Conservation (phyloP, 2,329 filamentous ascomycete genomes). For the Aotearoamyces nothofagi region DNA sequence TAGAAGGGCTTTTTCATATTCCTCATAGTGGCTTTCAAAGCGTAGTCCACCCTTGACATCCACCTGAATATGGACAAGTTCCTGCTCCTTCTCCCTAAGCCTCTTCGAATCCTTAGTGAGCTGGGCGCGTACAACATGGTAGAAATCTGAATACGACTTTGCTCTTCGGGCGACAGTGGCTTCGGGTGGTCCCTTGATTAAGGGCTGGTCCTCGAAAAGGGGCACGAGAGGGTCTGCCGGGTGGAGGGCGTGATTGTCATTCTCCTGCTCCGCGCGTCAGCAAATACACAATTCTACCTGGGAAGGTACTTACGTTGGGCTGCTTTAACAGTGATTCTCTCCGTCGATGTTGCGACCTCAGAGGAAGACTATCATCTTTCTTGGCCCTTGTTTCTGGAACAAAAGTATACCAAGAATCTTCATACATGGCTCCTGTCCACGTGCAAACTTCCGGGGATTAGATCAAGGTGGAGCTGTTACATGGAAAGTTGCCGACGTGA, state of each 20-base stretch:
- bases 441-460: no score
- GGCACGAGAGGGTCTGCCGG: slow-evolving; percentile 39
- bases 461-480: no score
- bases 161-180: slow-evolving; percentile 50
- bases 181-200: slow-evolving; percentile 44
- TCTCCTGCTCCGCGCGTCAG: slow-evolving; percentile 28
- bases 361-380: slow-evolving; percentile 27
- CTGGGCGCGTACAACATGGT: slow-evolving; percentile 44
- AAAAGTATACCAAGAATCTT: slow-evolving; percentile 75
- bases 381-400: slow-evolving; percentile 45
- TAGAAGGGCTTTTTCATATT: slow-evolving; percentile 51
- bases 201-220: slow-evolving; percentile 39
- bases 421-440: no score
- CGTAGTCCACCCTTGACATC: slow-evolving; percentile 28
- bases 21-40: slow-evolving; percentile 41
- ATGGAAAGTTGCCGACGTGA: no score
- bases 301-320: slow-evolving; percentile 35
- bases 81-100: slow-evolving; percentile 5
- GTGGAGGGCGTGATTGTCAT: slow-evolving; percentile 36
- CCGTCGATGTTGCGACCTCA: slow-evolving; percentile 41
- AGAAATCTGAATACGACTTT: slow-evolving; percentile 68
- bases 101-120: slow-evolving; percentile 32
- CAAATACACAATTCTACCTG: slow-evolving; percentile 17
- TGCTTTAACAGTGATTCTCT: slow-evolving; percentile 56
- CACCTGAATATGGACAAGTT: slow-evolving; percentile 15